Conservation (phyloP, 257 asterid genomes). For the Eucommia ulmoides region DNA sequence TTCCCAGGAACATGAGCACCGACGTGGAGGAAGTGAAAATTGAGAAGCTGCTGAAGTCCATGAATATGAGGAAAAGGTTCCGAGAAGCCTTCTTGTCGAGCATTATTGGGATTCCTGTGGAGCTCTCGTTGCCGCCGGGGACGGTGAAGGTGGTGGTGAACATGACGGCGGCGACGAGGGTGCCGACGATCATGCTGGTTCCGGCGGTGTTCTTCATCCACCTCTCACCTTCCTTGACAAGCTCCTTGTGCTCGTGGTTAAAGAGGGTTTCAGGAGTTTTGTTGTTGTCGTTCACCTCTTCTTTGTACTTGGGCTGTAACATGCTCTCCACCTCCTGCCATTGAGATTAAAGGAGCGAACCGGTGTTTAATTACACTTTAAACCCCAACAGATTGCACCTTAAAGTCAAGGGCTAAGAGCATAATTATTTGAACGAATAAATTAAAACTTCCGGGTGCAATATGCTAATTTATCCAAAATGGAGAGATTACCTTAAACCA, state of each 20-base stretch:
- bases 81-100: slow-evolving; percentile 8
- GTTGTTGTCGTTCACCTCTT: slow-evolving; percentile 12
- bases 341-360: too few relatives aligned
- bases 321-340: slow-evolving; percentile 22
- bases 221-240: slow-evolving; percentile 18
- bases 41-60: slow-evolving; percentile 12
- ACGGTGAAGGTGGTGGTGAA: slow-evolving; percentile 28
- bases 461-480: too few relatives aligned
- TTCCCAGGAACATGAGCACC: slow-evolving; percentile 23
- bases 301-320: slow-evolving; percentile 16
- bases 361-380: too few relatives aligned
- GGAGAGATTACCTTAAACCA: too few relatives aligned
- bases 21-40: slow-evolving; percentile 22
- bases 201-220: slow-evolving; percentile 32
- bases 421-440: too few relatives aligned
- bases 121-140: slow-evolving; percentile 19
- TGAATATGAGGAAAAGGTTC: slow-evolving; percentile 17
- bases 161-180: slow-evolving; percentile 20
- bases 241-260: slow-evolving; percentile 16
- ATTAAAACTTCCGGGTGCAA: too few relatives aligned
- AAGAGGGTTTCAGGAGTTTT: slow-evolving; percentile 19
- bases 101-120: slow-evolving; percentile 17
- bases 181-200: slow-evolving; percentile 27
- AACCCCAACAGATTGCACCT: too few relatives aligned
- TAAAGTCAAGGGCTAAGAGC: too few relatives aligned